These are phyloP conservation scores for Leccinellum albellum DNA, from an alignment of 768 basidiomycete species.

Conservation along the genomic window DNA sequence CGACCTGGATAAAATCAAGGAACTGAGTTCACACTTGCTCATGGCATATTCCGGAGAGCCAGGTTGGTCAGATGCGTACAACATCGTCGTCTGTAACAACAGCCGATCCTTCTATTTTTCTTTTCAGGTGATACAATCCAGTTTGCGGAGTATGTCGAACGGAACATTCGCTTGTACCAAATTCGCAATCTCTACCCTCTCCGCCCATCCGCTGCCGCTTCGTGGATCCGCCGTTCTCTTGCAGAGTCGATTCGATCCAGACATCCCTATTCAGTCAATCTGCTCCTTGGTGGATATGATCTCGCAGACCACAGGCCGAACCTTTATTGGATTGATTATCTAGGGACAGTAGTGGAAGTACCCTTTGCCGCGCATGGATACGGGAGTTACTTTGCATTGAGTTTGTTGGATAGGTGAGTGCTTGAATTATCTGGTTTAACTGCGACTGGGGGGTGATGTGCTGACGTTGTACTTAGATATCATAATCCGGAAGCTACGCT, in stretches of 20 bases:
- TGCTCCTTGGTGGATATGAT: conserved; percentile 92
- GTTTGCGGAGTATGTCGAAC: conserved; percentile 94
- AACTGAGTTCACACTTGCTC: conserved; percentile 82
- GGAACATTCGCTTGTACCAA: conserved; percentile 93
- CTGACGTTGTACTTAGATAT: conserved; percentile 49
- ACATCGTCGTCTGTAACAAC: background rate
- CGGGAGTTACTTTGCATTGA: conserved; percentile 86
- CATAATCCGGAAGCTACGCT: conserved; percentile 84
- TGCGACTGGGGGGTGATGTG: background rate
- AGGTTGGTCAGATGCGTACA: conserved; percentile 42
- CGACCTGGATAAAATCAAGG: conserved; percentile 96
- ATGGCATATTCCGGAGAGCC: conserved; percentile 97
- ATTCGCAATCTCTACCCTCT: conserved; percentile 91
- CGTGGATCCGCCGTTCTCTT: conserved; percentile 90
- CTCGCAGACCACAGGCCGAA: conserved; percentile 65
- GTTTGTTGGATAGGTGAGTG: conserved; percentile 82
- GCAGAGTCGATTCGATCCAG: conserved; percentile 88
- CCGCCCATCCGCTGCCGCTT: conserved; percentile 84
- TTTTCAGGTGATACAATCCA: conserved; percentile 86
- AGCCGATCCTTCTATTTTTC: background rate
- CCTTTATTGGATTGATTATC: conserved; percentile 95
- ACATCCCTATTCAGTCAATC: conserved; percentile 85
- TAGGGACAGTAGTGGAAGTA: conserved; percentile 84
- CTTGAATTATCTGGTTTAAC: background rate
- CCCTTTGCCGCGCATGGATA: conserved; percentile 97